phyloP scores from a whole-genome alignment of 1,139 yeast genomes.

The Debaryomyces subglobosus region DNA sequence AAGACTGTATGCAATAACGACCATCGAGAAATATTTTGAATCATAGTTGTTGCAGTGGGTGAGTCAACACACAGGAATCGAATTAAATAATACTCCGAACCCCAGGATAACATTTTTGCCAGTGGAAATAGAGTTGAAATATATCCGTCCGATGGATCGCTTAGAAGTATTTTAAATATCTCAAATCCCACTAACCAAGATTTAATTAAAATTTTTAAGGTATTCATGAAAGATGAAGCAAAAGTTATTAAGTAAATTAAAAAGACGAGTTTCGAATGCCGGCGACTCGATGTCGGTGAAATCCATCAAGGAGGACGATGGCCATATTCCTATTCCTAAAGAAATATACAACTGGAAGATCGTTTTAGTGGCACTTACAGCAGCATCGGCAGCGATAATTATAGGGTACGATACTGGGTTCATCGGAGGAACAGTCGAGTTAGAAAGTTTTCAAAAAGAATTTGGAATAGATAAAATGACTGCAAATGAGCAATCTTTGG shows the following conservation, averaged over 20 bases:
- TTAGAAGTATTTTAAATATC: background rate
- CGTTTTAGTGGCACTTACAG: constrained; percentile 26
- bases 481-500: constrained; percentile 14
- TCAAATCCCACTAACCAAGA: background rate
- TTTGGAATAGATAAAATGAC: constrained; percentile 28
- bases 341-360: constrained; percentile 27
- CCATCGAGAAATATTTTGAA: background rate
- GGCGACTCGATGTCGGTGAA: constrained; percentile 18
- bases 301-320: constrained; percentile 15
- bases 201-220: background rate
- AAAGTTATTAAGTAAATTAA: constrained; percentile 5
- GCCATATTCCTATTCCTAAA: constrained; percentile 19
- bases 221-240: background rate
- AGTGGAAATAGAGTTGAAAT: background rate
- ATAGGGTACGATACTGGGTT: constrained; percentile 41
- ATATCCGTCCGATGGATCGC: background rate
- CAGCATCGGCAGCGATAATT: constrained; percentile 35
- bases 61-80: background rate
- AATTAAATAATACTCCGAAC: background rate
- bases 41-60: background rate
- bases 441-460: constrained; percentile 30
- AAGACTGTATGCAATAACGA: background rate
- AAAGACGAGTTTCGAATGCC: constrained; percentile 9
- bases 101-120: background rate
- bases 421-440: constrained; percentile 36